phyloP scores from a whole-genome alignment of 306 rosid species.

The Styphnolobium japonicum region DNA sequence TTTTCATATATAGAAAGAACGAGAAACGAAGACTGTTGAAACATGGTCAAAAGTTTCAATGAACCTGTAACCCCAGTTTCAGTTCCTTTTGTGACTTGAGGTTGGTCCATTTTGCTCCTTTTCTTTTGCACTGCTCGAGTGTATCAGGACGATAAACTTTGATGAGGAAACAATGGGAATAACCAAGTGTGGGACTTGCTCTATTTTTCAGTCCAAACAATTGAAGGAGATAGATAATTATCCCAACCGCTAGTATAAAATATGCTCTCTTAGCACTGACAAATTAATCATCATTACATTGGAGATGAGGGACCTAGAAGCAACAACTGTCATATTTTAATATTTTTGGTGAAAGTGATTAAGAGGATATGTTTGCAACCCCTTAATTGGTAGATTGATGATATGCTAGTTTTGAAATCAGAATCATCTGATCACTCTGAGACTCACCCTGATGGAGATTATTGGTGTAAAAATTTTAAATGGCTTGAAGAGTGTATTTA shows the following conservation, averaged over 20 bases:
- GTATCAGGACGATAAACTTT: slow-evolving; percentile 31
- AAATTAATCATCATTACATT: not conserved
- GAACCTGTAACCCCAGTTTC: slow-evolving; percentile 36
- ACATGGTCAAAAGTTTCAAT: slow-evolving; percentile 55
- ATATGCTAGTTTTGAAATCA: not conserved
- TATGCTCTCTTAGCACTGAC: not conserved
- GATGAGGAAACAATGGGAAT: slow-evolving; percentile 37
- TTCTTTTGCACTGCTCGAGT: slow-evolving; percentile 59
- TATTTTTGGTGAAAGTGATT: not conserved
- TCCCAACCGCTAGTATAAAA: slow-evolving; percentile 2
- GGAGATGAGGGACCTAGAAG: not conserved
- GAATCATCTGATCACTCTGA: not conserved
- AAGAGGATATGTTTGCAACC: not conserved
- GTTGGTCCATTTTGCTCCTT: slow-evolving; percentile 45
- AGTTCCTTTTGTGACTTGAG: slow-evolving; percentile 36
- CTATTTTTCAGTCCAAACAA: slow-evolving; percentile 24
- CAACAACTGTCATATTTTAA: not conserved
- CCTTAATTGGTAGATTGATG: not conserved
- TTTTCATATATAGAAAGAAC: slow-evolving; percentile 20
- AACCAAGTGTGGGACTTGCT: slow-evolving; percentile 20
- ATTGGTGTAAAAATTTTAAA: no score
- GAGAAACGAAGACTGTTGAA: slow-evolving; percentile 5
- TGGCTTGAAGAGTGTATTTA: no score
- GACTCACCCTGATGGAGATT: no score
- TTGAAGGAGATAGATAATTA: not conserved